Percentiles rank a stretch among this genome's conserved stretches.
Evolutionary conservation across 768 basidiomycete species (phyloP).

Genomic region (Rickenella mellea): DNA sequence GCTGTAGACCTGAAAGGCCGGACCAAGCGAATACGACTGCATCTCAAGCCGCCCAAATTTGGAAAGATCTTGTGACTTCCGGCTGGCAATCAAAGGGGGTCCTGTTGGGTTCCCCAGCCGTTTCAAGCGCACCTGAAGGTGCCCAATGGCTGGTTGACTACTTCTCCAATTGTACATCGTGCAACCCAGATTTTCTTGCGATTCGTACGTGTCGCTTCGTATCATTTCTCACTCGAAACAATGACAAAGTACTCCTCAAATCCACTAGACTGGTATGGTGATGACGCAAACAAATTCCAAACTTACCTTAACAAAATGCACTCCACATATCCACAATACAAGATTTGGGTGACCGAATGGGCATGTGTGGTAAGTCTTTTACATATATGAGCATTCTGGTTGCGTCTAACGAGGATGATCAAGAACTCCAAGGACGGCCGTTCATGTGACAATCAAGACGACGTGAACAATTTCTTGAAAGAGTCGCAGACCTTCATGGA

Average conservation of each 20-base stretch:
- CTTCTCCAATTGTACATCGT: too few relatives aligned
- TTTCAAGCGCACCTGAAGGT: constrained; percentile 40
- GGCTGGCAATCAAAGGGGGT: constrained; percentile 32
- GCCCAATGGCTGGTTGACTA: too few relatives aligned
- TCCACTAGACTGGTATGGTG: constrained; percentile 44
- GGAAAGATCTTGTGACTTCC: constrained; percentile 34
- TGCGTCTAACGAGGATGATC: constrained; percentile 4
- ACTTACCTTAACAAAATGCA: constrained; percentile 41
- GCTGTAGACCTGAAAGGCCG: background rate
- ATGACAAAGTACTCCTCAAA: too few relatives aligned
- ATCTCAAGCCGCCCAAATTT: background rate
- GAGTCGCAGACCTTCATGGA: constrained; percentile 47
- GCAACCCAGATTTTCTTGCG: too few relatives aligned
- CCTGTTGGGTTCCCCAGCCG: constrained; percentile 43
- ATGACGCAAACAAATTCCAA: constrained; percentile 42
- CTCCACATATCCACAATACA: constrained; percentile 37
- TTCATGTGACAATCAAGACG: constrained; percentile 38
- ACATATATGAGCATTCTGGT: background rate
- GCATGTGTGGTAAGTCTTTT: constrained; percentile 28
- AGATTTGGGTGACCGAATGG: constrained; percentile 57
- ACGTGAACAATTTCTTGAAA: constrained; percentile 39
- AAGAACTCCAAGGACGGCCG: constrained; percentile 8
- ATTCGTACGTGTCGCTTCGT: too few relatives aligned
- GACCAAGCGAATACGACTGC: background rate
- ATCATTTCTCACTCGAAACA: background rate